Evolutionary conservation across 345 rosid genomes (phyloP).

Genomic region (Boechera retrofracta): DNA sequence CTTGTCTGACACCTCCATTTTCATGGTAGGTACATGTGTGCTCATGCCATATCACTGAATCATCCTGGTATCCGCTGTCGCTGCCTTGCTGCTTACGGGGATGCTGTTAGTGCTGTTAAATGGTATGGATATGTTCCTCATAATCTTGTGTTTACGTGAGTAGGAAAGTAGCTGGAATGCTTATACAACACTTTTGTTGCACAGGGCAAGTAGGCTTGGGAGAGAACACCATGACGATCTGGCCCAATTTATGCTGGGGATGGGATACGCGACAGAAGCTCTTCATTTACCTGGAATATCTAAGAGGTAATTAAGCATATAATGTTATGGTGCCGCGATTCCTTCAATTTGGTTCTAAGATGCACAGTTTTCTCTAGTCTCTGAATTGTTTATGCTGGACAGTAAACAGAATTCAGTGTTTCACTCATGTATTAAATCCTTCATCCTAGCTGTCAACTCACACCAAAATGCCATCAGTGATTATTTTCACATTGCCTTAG

Average conservation of each 20-base stretch:
- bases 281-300: conserved; percentile 99
- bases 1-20: conserved; percentile 21
- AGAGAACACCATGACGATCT: conserved; percentile 99
- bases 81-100: conserved; percentile 97
- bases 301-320: conserved; percentile 63
- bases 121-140: conserved; percentile 58
- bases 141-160: conserved; percentile 7
- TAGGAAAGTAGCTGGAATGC: conserved; percentile 18
- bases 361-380: conserved; percentile 17
- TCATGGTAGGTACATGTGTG: conserved; percentile 85
- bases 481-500: conserved; percentile 19
- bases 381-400: conserved; percentile 14
- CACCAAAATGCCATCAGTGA: conserved; percentile 8
- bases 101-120: conserved; percentile 98
- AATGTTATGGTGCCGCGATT: conserved; percentile 24
- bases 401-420: conserved; percentile 11
- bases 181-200: conserved; percentile 35
- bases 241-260: conserved; percentile 96
- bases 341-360: conserved; percentile 9
- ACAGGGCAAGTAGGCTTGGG: conserved; percentile 98
- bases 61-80: conserved; percentile 99
- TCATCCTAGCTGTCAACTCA: conserved; percentile 7
- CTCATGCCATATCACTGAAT: conserved; percentile 93
- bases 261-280: conserved; percentile 99
- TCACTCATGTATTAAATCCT: neutral